phyloP scores from a whole-genome alignment of 192 early-diverging fungal species.

The Coemansia sp. region DNA sequence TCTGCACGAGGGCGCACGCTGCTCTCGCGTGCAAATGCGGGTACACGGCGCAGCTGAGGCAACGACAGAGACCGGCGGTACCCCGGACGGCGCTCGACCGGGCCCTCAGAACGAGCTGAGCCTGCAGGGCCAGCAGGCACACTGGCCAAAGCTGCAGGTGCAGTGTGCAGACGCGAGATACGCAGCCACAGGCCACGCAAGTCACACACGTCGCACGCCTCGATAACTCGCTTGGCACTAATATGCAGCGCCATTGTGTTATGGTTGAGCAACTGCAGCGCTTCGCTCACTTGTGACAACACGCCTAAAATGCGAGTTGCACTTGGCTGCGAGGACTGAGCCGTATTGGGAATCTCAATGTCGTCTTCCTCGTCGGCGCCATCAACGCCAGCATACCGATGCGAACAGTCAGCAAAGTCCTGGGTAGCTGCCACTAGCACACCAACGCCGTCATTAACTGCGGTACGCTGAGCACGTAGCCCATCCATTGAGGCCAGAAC shows the following conservation, averaged over 20 bases:
- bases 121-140: constrained; percentile 37
- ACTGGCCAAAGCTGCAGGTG: constrained; percentile 36
- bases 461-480: constrained; percentile 29
- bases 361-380: constrained; percentile 18
- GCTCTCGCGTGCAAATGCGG: background rate
- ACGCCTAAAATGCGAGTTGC: constrained; percentile 25
- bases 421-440: constrained; percentile 45
- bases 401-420: constrained; percentile 45
- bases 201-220: constrained; percentile 53
- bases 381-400: constrained; percentile 7
- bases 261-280: constrained; percentile 50
- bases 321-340: background rate
- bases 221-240: constrained; percentile 50
- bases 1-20: constrained; percentile 42
- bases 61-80: constrained; percentile 48
- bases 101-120: background rate
- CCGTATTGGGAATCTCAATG: constrained; percentile 23
- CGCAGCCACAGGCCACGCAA: constrained; percentile 53
- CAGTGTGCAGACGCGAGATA: constrained; percentile 32
- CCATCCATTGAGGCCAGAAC: constrained; percentile 24
- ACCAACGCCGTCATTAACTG: constrained; percentile 45
- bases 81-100: constrained; percentile 12
- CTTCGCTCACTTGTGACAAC: constrained; percentile 23
- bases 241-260: constrained; percentile 51
- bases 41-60: constrained; percentile 34